Evolutionary conservation across 2,329 filamentous ascomycete genomes (phyloP), one percentile per base, ranked within the genome.

Genomic region (Cylindrodendrum hubeiense): DNA sequence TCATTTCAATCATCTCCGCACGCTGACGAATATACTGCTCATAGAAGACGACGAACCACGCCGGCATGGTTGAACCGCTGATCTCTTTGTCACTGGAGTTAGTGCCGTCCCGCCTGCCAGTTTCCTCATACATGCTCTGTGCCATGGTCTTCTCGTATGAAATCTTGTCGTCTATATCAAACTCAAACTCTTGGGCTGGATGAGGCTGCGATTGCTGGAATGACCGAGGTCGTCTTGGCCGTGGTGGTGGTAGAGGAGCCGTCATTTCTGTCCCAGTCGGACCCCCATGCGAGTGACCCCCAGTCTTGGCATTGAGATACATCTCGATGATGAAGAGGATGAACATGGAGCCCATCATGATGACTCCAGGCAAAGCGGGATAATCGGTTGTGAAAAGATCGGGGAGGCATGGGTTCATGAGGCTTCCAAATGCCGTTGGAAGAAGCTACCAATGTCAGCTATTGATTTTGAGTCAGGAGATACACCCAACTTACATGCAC

Each of bases 291-390:
- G 83, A 85, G 71, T 89, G 86, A 0, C 86, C 86, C 5, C 87
- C 87, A 55, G 84, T 85, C 78, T 89, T 89, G 50, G 80, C 77
- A 72, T 89, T 88, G 66, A 90, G 83, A 77, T 83, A 89, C 83
- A 90, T 85, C 75, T 90, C 88, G 33, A 90, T 80, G n/a, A 84
- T 79, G 72, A 92, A 91, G 4, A 92, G 80, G 19, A 82, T 75
- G 73, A 90, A 90, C 67, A 90, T 83, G 21, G 89, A 84, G 0
- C 67, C 82, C 87, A 90, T 90, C 87, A 90, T 90, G 76, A 90
- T 90, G 26, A 89, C 87, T 71, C 88, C 88, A 3, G 88, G 87
- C 72, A 90, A 82, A 26, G 89, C 85, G 6, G 88, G 87, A 73
- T 90, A 90, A 53, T 89, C 75, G 0, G 86, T 82, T 30, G 83